Percentiles rank a stretch among this genome's conserved stretches.
These are phyloP conservation scores for Aegilops speltoides DNA, from an alignment of 176 grass and related monocot genomes.

Conservation along the genomic window DNA sequence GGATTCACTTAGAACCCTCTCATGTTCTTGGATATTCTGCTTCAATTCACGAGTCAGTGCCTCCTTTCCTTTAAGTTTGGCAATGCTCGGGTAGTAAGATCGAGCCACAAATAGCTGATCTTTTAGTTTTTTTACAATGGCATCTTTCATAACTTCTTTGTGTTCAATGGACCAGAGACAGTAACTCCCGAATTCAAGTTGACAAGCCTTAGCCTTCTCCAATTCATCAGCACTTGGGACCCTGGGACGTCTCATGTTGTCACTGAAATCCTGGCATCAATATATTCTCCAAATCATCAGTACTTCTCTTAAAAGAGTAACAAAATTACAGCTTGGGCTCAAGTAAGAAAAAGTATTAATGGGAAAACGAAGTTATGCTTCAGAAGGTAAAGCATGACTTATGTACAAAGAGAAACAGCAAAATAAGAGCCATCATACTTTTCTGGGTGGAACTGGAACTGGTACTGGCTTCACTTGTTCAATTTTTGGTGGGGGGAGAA, in stretches of 20 bases:
- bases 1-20: constrained; percentile 87
- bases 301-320: constrained; percentile 6
- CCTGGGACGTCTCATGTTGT: constrained; percentile 32
- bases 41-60: constrained; percentile 73
- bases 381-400: neutral
- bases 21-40: constrained; percentile 98
- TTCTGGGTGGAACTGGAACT: constrained; percentile 16
- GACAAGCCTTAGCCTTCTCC: constrained; percentile 74
- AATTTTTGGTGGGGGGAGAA: constrained; percentile 44
- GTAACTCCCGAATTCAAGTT: constrained; percentile 95
- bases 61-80: constrained; percentile 81
- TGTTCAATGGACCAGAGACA: constrained; percentile 96
- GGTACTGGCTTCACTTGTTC: constrained; percentile 36
- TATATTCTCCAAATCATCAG: constrained; percentile 19
- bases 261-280: constrained; percentile 39
- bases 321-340: constrained; percentile 11
- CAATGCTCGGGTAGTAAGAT: constrained; percentile 92
- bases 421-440: constrained; percentile 49
- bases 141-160: constrained; percentile 89
- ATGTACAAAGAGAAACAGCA: neutral
- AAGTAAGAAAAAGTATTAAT: constrained; percentile 4
- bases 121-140: constrained; percentile 76
- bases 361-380: constrained; percentile 13
- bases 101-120: constrained; percentile 92
- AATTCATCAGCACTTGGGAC: constrained; percentile 69